These are phyloP conservation scores for Calonectria multiphialidica DNA, from an alignment of 2,329 filamentous ascomycete genomes.

Conservation along the genomic window DNA sequence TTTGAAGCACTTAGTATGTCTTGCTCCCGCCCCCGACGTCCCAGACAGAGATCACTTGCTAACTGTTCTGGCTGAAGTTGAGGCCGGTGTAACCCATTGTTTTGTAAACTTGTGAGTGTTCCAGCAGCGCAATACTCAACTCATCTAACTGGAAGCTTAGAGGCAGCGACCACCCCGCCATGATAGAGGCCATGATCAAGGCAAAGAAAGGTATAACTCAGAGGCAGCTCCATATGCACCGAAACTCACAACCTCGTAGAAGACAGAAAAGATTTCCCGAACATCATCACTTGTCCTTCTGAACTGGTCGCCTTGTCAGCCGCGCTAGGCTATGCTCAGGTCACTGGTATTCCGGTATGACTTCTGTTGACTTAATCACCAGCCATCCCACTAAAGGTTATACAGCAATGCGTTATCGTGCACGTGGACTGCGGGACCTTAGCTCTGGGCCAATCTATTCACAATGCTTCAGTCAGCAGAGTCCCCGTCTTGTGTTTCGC, in stretches of 20 bases:
- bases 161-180: background rate
- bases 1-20: background rate
- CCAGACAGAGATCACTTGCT: background rate
- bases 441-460: background rate
- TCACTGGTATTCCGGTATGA: background rate
- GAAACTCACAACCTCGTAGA: background rate
- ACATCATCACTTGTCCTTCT: background rate
- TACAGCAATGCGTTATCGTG: background rate
- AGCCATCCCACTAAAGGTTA: background rate
- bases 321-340: background rate
- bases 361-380: background rate
- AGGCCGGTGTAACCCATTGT: background rate
- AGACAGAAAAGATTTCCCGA: background rate
- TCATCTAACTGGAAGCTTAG: background rate
- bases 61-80: background rate
- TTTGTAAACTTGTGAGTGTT: background rate
- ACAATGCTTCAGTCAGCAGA: background rate
- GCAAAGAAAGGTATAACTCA: background rate
- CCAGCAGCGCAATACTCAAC: background rate
- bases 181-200: background rate
- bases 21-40: too few species aligned
- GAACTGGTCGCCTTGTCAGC: background rate
- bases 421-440: background rate
- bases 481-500: background rate
- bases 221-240: background rate